phyloP scores from a whole-genome alignment of 495 filamentous ascomycete species.

The Neurospora sp. region DNA sequence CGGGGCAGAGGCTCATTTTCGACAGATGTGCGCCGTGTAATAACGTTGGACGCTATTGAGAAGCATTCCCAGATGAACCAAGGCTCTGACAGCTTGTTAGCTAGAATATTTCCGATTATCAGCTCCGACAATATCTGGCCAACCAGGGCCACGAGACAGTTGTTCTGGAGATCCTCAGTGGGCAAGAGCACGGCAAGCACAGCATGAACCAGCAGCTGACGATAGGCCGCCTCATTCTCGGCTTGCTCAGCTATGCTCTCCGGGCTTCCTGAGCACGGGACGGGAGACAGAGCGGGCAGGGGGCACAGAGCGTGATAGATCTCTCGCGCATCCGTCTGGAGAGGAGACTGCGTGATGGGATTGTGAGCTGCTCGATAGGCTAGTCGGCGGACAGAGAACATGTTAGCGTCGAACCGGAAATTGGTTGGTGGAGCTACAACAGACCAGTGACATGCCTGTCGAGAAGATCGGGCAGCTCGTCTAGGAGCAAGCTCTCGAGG shows the following conservation, averaged over 20 bases:
- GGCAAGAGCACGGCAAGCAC: slow-evolving; percentile 75
- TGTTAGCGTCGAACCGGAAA: background rate
- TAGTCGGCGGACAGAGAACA: slow-evolving; percentile 12
- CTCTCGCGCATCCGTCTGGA: slow-evolving; percentile 47
- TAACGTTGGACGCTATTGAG: slow-evolving; percentile 39
- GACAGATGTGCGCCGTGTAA: slow-evolving; percentile 6
- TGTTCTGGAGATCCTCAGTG: slow-evolving; percentile 84
- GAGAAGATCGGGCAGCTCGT: slow-evolving; percentile 78
- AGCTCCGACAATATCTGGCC: slow-evolving; percentile 78
- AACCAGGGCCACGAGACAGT: slow-evolving; percentile 69
- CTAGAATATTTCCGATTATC: slow-evolving; percentile 68
- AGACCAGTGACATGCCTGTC: slow-evolving; percentile 73
- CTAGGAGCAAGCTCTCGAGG: slow-evolving; percentile 69
- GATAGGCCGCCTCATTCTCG: slow-evolving; percentile 69
- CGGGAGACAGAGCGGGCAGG: slow-evolving; percentile 67
- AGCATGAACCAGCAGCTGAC: slow-evolving; percentile 69
- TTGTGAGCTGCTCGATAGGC: slow-evolving; percentile 46
- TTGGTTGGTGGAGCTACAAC: slow-evolving; percentile 15
- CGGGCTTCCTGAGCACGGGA: slow-evolving; percentile 47
- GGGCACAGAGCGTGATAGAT: slow-evolving; percentile 80
- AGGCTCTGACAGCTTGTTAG: slow-evolving; percentile 68
- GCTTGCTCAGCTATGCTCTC: slow-evolving; percentile 47
- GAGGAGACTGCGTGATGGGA: slow-evolving; percentile 42
- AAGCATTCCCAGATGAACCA: slow-evolving; percentile 78
- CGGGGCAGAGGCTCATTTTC: slow-evolving; percentile 5